Percentiles rank a stretch among this genome's conserved stretches.
Evolutionary conservation across 1,284 basidiomycete species (phyloP).

Genomic region (Flammula alnicola): DNA sequence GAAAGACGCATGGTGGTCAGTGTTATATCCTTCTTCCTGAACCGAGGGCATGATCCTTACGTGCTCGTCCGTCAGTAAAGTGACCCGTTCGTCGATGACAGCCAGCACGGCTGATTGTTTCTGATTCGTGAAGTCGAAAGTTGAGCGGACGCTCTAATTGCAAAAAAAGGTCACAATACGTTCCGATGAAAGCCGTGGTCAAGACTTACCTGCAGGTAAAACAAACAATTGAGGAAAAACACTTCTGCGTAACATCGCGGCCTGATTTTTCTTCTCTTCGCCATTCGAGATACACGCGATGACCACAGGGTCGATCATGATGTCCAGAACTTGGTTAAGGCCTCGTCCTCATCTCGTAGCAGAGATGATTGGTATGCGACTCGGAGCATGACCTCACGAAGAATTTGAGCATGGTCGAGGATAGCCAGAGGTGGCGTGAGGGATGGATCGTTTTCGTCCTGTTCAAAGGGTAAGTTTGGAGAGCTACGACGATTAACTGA

Average conservation of each 20-base stretch:
- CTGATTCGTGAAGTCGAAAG: slow-evolving; percentile 72
- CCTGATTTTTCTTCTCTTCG: slow-evolving; percentile 63
- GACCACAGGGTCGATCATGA: slow-evolving; percentile 83
- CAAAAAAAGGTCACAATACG: slow-evolving; percentile 1
- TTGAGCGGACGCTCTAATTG: slow-evolving; percentile 67
- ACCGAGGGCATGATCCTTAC: slow-evolving; percentile 47
- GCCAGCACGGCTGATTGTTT: slow-evolving; percentile 64
- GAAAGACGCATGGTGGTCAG: slow-evolving; percentile 6
- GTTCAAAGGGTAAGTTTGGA: slow-evolving; percentile 5
- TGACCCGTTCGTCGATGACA: slow-evolving; percentile 68
- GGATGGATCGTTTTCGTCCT: slow-evolving; percentile 79
- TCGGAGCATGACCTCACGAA: slow-evolving; percentile 88
- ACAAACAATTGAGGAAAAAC: slow-evolving; percentile 85
- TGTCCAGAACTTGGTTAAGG: slow-evolving; percentile 77
- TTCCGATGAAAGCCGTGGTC: background rate
- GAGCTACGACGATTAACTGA: background rate
- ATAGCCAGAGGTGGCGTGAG: slow-evolving; percentile 80
- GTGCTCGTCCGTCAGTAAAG: slow-evolving; percentile 78
- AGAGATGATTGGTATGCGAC: slow-evolving; percentile 87
- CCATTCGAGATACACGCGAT: slow-evolving; percentile 75
- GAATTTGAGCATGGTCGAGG: slow-evolving; percentile 80
- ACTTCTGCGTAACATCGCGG: slow-evolving; percentile 79
- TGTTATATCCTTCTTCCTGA: background rate
- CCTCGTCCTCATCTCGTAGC: slow-evolving; percentile 59
- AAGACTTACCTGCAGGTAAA: slow-evolving; percentile 70